Evolutionary conservation across 768 basidiomycete species (phyloP).

Genomic region (Trametes elegans): DNA sequence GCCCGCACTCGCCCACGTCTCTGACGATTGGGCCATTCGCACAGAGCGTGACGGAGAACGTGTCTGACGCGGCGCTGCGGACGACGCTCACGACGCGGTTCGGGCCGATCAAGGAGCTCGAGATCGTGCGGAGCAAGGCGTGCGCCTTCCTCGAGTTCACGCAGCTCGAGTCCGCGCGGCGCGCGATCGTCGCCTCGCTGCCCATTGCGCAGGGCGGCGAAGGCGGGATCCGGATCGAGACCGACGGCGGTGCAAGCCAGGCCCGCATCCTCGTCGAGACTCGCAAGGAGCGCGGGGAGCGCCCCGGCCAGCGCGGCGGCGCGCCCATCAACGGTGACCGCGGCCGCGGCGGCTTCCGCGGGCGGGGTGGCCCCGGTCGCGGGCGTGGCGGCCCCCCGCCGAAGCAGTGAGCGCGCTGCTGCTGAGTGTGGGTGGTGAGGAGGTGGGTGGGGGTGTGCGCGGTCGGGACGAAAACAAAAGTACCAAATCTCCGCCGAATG

Average conservation of each 20-base stretch:
- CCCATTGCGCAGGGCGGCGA: slow-evolving; percentile 74
- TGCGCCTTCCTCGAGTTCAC: slow-evolving; percentile 95
- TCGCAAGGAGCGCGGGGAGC: slow-evolving; percentile 87
- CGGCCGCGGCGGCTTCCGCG: slow-evolving; percentile 48
- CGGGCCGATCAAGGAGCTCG: slow-evolving; percentile 82
- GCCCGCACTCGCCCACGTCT: not conserved
- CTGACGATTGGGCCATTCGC: too few species aligned
- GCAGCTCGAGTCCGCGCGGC: slow-evolving; percentile 73
- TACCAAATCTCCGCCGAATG: slow-evolving; percentile 15
- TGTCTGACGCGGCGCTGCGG: slow-evolving; percentile 51
- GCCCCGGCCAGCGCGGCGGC: slow-evolving; percentile 66
- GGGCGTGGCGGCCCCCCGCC: slow-evolving; percentile 37
- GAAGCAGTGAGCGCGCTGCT: slow-evolving; percentile 20
- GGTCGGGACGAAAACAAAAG: slow-evolving; percentile 14
- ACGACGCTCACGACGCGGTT: slow-evolving; percentile 58
- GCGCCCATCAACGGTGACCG: slow-evolving; percentile 51
- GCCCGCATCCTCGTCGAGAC: slow-evolving; percentile 79
- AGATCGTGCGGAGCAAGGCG: slow-evolving; percentile 83
- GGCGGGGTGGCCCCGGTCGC: slow-evolving; percentile 44
- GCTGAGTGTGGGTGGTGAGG: not conserved
- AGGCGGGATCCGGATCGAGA: slow-evolving; percentile 80
- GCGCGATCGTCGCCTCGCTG: slow-evolving; percentile 78
- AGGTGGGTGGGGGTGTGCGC: not conserved
- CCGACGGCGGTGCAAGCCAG: slow-evolving; percentile 48
- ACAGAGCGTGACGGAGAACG: slow-evolving; percentile 70